These are phyloP conservation scores for Candida golubevii DNA, from an alignment of 805 yeast genomes.

Conservation along the genomic window DNA sequence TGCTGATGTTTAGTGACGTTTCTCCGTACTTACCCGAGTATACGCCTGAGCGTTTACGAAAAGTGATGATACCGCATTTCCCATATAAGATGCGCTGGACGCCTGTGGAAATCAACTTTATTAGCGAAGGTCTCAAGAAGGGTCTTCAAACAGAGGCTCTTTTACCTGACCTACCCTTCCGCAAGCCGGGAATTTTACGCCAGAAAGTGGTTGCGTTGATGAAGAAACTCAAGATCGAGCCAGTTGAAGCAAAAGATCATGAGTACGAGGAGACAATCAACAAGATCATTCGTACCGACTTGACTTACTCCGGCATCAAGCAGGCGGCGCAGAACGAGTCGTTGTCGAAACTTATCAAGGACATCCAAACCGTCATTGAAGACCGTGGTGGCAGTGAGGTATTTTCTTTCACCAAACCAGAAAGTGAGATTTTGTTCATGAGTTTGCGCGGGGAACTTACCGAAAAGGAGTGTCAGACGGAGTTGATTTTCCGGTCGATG, in stretches of 20 bases:
- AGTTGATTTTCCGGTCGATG: constrained; percentile 25
- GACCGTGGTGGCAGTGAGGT: constrained; percentile 12
- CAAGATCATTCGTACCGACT: constrained; percentile 15
- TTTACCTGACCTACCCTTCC: constrained; percentile 8
- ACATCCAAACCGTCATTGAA: constrained; percentile 11
- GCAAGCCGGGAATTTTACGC: constrained; percentile 10
- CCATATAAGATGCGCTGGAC: constrained; percentile 15
- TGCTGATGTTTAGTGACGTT: constrained; percentile 7
- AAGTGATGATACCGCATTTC: constrained; percentile 7
- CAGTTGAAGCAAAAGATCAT: constrained; percentile 1
- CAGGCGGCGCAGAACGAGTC: constrained; percentile 13
- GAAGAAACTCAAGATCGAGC: constrained; percentile 1
- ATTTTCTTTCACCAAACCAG: constrained; percentile 24
- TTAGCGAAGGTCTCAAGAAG: constrained; percentile 7
- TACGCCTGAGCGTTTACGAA: constrained; percentile 6
- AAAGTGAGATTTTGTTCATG: constrained; percentile 19
- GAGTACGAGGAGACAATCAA: constrained; percentile 11
- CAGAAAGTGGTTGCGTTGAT: constrained; percentile 4
- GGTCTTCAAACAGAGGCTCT: constrained; percentile 6
- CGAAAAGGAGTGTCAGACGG: constrained; percentile 12
- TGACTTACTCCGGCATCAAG: constrained; percentile 15
- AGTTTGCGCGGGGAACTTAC: constrained; percentile 14
- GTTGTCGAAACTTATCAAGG: constrained; percentile 6
- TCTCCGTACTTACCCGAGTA: constrained; percentile 8
- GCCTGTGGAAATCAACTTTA: constrained; percentile 6